A percentile compares a stretch with the other conserved stretches of the same genome.
These are phyloP conservation scores for Sistotremastrum suecicum DNA, from an alignment of 768 basidiomycete species.

Conservation along the genomic window DNA sequence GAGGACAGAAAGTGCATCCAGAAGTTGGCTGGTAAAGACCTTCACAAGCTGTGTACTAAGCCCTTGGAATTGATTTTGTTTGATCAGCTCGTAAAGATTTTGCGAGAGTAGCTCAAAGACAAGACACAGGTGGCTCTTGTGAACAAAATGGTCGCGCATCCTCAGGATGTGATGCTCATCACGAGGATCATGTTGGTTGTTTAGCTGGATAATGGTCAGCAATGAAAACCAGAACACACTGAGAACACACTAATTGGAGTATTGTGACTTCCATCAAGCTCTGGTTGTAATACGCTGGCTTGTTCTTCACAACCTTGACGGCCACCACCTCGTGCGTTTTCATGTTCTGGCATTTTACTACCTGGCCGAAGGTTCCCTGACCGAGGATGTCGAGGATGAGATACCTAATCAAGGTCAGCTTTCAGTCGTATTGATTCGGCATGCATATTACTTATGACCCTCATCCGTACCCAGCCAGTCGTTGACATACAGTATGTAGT, in stretches of 20 bases:
- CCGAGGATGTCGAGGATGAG: conserved; percentile 96
- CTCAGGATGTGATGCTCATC: conserved; percentile 97
- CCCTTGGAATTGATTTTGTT: conserved; percentile 99
- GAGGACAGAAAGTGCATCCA: conserved; percentile 83
- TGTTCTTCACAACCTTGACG: conserved; percentile 99
- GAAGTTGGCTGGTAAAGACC: conserved; percentile 91
- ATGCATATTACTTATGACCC: conserved; percentile 70
- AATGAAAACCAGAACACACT: background rate
- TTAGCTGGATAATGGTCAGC: conserved; percentile 43
- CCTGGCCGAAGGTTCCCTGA: conserved; percentile 98
- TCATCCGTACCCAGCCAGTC: conserved; percentile 93
- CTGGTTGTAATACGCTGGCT: conserved; percentile 98
- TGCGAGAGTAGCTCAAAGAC: conserved; percentile 96
- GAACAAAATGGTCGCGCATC: conserved; percentile 90
- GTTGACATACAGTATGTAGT: conserved; percentile 98
- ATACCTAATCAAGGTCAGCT: conserved; percentile 41
- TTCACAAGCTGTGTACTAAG: conserved; percentile 94
- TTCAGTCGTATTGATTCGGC: background rate
- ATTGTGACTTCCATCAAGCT: conserved; percentile 99
- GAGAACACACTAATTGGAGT: conserved; percentile 67
- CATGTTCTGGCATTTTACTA: conserved; percentile 99
- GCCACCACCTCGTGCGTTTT: conserved; percentile 98
- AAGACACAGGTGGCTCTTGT: conserved; percentile 90
- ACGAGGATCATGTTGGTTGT: conserved; percentile 83
- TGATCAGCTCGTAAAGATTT: conserved; percentile 98